Percentiles rank a stretch among this genome's conserved stretches.
Evolutionary conservation across 2,329 filamentous ascomycete species (phyloP).

Genomic region (Pyrenochaeta sp.): DNA sequence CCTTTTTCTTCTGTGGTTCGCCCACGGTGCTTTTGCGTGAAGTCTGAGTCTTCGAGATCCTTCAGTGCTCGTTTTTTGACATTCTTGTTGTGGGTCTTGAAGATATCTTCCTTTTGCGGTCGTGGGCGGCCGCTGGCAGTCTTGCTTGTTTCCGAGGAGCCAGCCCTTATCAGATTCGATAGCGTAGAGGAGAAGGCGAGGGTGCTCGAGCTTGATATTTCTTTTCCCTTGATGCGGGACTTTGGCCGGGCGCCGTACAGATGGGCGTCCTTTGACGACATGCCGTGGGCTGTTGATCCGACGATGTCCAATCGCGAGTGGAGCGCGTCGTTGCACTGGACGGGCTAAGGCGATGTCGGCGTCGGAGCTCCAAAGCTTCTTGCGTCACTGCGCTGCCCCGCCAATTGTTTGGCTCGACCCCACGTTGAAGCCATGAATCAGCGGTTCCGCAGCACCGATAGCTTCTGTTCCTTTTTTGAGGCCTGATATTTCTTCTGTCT

Average conservation of each 20-base stretch:
- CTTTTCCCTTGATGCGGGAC: slow-evolving; percentile 61
- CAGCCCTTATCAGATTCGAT: slow-evolving; percentile 74
- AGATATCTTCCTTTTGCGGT: slow-evolving; percentile 72
- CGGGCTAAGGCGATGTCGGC: slow-evolving; percentile 37
- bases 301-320: slow-evolving; percentile 1
- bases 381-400: slow-evolving; percentile 27
- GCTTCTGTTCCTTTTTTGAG: neutral
- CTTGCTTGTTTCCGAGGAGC: slow-evolving; percentile 55
- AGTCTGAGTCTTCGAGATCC: slow-evolving; percentile 64
- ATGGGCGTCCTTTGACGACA: slow-evolving; percentile 64
- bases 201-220: slow-evolving; percentile 73
- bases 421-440: slow-evolving; percentile 18
- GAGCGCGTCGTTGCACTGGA: slow-evolving; percentile 14
- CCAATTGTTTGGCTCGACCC: slow-evolving; percentile 27
- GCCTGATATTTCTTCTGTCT: neutral
- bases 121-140: slow-evolving; percentile 62
- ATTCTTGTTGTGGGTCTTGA: slow-evolving; percentile 71
- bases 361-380: slow-evolving; percentile 19
- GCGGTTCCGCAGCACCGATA: slow-evolving; percentile 14
- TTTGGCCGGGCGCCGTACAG: slow-evolving; percentile 83
- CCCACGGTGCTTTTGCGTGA: slow-evolving; percentile 69
- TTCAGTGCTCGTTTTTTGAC: slow-evolving; percentile 69
- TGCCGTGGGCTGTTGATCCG: slow-evolving; percentile 11
- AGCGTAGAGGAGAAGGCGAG: slow-evolving; percentile 91
- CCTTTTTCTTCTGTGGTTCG: slow-evolving; percentile 63